Conservation (phyloP, 2,329 filamentous ascomycete genomes). For the Monascus ruber region DNA sequence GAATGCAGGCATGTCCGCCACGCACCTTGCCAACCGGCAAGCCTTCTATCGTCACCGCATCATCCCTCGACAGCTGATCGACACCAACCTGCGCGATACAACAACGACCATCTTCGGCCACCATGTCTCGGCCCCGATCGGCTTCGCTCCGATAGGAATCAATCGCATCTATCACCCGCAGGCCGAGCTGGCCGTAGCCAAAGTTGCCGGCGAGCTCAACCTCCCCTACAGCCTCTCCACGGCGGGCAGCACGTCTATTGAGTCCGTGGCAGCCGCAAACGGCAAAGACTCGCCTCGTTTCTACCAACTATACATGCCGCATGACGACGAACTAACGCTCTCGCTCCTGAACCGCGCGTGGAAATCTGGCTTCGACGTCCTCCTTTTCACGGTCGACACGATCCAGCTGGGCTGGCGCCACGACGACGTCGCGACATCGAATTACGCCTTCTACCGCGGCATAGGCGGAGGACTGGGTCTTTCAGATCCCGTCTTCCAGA, state of each 20-base stretch:
- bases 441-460: slow-evolving; percentile 54
- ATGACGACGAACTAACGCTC: slow-evolving; percentile 49
- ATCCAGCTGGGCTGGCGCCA: slow-evolving; percentile 54
- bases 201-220: slow-evolving; percentile 47
- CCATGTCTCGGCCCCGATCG: slow-evolving; percentile 47
- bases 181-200: slow-evolving; percentile 49
- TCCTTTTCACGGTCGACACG: slow-evolving; percentile 52
- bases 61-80: slow-evolving; percentile 49
- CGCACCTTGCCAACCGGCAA: slow-evolving; percentile 48
- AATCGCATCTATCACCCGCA: slow-evolving; percentile 53
- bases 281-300: slow-evolving; percentile 40
- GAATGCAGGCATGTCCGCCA: slow-evolving; percentile 27
- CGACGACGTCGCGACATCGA: slow-evolving; percentile 44
- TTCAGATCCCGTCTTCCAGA: slow-evolving; percentile 48
- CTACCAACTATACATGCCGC: slow-evolving; percentile 54
- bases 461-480: slow-evolving; percentile 47
- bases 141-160: slow-evolving; percentile 55
- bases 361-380: slow-evolving; percentile 44
- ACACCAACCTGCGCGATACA: slow-evolving; percentile 50
- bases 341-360: slow-evolving; percentile 46
- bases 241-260: slow-evolving; percentile 45
- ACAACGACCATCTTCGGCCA: slow-evolving; percentile 49
- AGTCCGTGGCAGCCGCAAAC: slow-evolving; percentile 47
- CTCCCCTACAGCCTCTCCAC: slow-evolving; percentile 51
- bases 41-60: slow-evolving; percentile 55